Evolutionary conservation across 2,329 filamentous ascomycete genomes (phyloP).

Genomic region (Balansia obtecta): DNA sequence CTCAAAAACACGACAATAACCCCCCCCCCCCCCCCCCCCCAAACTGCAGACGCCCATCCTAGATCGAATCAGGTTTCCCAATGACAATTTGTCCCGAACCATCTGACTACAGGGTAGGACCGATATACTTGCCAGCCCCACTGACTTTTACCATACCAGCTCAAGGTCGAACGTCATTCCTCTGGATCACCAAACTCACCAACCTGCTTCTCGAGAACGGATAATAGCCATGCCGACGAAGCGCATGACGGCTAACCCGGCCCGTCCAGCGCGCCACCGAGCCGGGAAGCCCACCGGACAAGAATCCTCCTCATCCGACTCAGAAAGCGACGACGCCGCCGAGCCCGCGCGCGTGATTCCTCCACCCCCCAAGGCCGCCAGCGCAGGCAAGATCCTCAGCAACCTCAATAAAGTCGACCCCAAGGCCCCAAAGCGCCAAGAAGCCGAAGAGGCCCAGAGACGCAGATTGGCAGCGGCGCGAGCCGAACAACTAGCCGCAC

Average conservation of each 20-base stretch:
- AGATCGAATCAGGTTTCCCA: too few relatives aligned
- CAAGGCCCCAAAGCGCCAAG: slow-evolving; percentile 28
- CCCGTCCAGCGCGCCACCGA: slow-evolving; percentile 68
- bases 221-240: slow-evolving; percentile 44
- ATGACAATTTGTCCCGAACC: too few relatives aligned
- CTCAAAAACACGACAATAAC: too few relatives aligned
- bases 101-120: too few relatives aligned
- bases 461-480: slow-evolving; percentile 34
- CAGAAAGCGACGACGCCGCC: slow-evolving; percentile 32
- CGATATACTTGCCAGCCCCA: too few relatives aligned
- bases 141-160: too few relatives aligned
- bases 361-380: slow-evolving; percentile 44
- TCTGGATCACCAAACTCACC: neutral
- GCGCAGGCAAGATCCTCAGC: slow-evolving; percentile 44
- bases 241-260: slow-evolving; percentile 87
- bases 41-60: too few relatives aligned
- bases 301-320: slow-evolving; percentile 42
- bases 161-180: neutral
- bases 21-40: too few relatives aligned
- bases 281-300: slow-evolving; percentile 63
- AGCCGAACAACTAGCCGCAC: slow-evolving; percentile 38
- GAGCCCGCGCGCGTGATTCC: slow-evolving; percentile 24
- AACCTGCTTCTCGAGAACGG: neutral
- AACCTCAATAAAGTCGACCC: slow-evolving; percentile 41
- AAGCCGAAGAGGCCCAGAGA: slow-evolving; percentile 34